Evolutionary conservation across 75 land plant genomes (phyloP).

Genomic region (Cupressus sempervirens): DNA sequence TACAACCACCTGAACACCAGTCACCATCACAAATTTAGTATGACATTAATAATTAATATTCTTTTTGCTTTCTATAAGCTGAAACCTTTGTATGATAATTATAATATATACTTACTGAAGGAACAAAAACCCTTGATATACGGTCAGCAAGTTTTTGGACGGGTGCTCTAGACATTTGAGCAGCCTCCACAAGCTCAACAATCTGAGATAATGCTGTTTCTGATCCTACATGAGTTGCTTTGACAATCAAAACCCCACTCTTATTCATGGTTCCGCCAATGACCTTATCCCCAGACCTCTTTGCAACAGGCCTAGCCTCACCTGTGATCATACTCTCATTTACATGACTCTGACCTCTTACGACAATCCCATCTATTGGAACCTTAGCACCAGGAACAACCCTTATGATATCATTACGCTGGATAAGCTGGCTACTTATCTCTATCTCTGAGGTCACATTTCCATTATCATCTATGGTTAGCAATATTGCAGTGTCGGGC

Average conservation of each 20-base stretch:
- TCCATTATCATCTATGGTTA: constrained; percentile 47
- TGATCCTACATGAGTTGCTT: constrained; percentile 89
- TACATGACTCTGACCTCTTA: constrained; percentile 80
- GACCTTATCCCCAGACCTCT: constrained; percentile 63
- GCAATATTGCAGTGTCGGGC: constrained; percentile 55
- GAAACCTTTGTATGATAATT: not conserved
- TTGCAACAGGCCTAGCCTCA: constrained; percentile 76
- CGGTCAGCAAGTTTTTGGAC: constrained; percentile 92
- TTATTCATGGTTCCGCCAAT: constrained; percentile 93
- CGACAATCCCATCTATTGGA: constrained; percentile 77
- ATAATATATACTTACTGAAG: constrained; percentile 38
- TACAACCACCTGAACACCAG: constrained; percentile 56
- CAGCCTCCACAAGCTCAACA: constrained; percentile 85
- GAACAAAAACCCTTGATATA: constrained; percentile 83
- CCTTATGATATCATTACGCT: constrained; percentile 85
- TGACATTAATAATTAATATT: not conserved
- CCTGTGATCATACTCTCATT: constrained; percentile 99
- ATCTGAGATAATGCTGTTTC: constrained; percentile 92
- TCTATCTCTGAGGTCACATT: constrained; percentile 57
- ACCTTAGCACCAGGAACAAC: constrained; percentile 88
- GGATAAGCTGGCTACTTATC: constrained; percentile 72
- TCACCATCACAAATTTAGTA: not conserved
- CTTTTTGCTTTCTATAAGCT: not conserved
- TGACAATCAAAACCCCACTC: constrained; percentile 67
- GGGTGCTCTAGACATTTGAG: constrained; percentile 95